Evolutionary conservation across 805 yeast genomes (phyloP).

Genomic region (Candida fluviatilis): DNA sequence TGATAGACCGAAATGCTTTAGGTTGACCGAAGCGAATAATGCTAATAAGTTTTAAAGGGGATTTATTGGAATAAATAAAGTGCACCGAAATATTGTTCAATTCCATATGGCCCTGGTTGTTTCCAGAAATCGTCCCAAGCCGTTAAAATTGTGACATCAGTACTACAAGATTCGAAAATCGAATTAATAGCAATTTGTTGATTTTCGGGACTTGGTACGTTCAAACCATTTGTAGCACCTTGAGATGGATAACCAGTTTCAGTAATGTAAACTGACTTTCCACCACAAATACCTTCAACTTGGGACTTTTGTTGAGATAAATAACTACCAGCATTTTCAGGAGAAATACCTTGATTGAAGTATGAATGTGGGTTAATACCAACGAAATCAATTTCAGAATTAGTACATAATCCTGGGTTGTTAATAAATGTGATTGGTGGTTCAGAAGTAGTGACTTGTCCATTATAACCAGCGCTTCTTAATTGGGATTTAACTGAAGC

Average conservation of each 20-base stretch:
- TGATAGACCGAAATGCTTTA: too few species aligned
- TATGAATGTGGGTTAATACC: conserved; percentile 87
- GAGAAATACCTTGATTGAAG: conserved; percentile 60
- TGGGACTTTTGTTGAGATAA: conserved; percentile 57
- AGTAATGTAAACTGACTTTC: conserved; percentile 55
- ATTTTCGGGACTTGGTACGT: conserved; percentile 66
- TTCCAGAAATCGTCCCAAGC: conserved; percentile 89
- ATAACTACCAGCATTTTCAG: conserved; percentile 68
- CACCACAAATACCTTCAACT: conserved; percentile 53
- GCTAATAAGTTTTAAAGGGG: conserved; percentile 45
- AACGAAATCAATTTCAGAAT: conserved; percentile 70
- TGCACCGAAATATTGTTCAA: conserved; percentile 86
- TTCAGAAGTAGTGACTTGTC: conserved; percentile 78
- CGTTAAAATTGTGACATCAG: conserved; percentile 67
- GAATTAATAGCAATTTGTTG: conserved; percentile 66
- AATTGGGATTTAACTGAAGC: conserved; percentile 56
- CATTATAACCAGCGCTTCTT: conserved; percentile 67
- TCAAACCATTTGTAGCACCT: conserved; percentile 68
- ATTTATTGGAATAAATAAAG: conserved; percentile 30
- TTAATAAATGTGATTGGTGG: conserved; percentile 73
- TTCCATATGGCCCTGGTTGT: conserved; percentile 72
- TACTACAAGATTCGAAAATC: conserved; percentile 54
- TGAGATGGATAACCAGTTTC: conserved; percentile 89
- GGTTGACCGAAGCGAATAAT: too few species aligned
- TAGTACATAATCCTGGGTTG: conserved; percentile 65